Percentiles rank a stretch among this genome's conserved stretches.
Conservation (phyloP, 495 filamentous ascomycete genomes). For the Mycothermus thermophilus region DNA sequence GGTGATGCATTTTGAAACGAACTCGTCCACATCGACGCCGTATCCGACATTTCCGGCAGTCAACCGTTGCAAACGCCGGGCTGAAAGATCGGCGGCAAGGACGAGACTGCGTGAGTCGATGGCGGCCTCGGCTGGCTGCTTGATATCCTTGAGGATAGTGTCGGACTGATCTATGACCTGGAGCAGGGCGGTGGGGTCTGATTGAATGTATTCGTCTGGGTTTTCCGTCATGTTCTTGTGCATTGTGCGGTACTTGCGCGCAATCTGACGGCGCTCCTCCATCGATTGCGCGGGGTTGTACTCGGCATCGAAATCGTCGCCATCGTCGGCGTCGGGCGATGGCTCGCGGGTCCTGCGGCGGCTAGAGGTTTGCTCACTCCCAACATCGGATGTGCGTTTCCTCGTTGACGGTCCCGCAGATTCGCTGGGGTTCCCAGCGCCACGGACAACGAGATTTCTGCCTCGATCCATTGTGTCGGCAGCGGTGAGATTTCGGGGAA, state of each 20-base stretch:
- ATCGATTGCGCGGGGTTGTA: conserved; percentile 87
- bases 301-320: conserved; percentile 22
- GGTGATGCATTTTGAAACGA: conserved; percentile 76
- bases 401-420: not conserved
- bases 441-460: conserved; percentile 11
- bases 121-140: conserved; percentile 84
- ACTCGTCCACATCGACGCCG: conserved; percentile 83
- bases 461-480: conserved; percentile 7
- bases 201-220: conserved; percentile 48
- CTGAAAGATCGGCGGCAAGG: conserved; percentile 58
- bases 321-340: conserved; percentile 7
- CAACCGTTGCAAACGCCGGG: conserved; percentile 56
- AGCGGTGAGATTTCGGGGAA: no score
- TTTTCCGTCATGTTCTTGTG: conserved; percentile 55
- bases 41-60: conserved; percentile 52
- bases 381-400: conserved; percentile 38
- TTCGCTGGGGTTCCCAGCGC: not conserved
- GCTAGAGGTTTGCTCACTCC: conserved; percentile 21
- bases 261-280: conserved; percentile 57
- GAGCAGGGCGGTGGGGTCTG: conserved; percentile 40
- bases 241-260: conserved; percentile 54
- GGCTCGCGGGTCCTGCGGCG: conserved; percentile 27
- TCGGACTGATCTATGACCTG: conserved; percentile 53
- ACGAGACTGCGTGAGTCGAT: conserved; percentile 80
- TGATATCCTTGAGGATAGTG: conserved; percentile 50